A percentile compares a stretch with the other conserved stretches of the same genome.
Conservation (phyloP, 257 asterid species). For the Solanum corneliomulleri region DNA sequence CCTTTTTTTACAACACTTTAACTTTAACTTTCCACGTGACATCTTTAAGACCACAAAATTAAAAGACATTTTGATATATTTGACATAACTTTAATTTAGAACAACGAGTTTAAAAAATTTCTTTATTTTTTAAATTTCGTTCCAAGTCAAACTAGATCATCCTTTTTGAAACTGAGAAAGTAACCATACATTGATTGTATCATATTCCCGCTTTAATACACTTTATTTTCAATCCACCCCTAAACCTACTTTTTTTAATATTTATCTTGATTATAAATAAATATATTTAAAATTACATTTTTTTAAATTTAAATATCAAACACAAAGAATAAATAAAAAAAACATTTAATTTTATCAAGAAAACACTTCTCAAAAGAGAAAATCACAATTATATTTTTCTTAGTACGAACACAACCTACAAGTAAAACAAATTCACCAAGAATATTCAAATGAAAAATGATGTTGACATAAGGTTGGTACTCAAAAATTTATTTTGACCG, state of each 20-base stretch:
- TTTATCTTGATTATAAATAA: not conserved
- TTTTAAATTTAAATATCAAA: too few species aligned
- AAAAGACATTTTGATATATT: fast-evolving
- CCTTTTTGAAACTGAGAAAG: fast-evolving
- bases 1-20: too few species aligned
- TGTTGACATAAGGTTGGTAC: not conserved
- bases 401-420: not conserved
- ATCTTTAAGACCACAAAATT: too few species aligned
- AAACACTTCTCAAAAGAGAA: not conserved
- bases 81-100: too few species aligned
- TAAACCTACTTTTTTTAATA: not conserved
- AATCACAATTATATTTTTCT: not conserved
- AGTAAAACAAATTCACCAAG: not conserved
- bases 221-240: not conserved
- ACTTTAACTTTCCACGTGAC: too few species aligned
- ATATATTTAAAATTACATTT: too few species aligned
- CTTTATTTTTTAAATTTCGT: too few species aligned
- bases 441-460: not conserved
- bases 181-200: too few species aligned
- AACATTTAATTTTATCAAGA: too few species aligned
- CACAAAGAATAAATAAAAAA: too few species aligned
- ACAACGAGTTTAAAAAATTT: too few species aligned
- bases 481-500: not conserved
- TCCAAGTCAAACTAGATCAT: too few species aligned
- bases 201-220: not conserved